Percentiles rank a stretch among this genome's conserved stretches.
Conservation (phyloP, 257 asterid genomes). For the Solanum lignicaule region DNA sequence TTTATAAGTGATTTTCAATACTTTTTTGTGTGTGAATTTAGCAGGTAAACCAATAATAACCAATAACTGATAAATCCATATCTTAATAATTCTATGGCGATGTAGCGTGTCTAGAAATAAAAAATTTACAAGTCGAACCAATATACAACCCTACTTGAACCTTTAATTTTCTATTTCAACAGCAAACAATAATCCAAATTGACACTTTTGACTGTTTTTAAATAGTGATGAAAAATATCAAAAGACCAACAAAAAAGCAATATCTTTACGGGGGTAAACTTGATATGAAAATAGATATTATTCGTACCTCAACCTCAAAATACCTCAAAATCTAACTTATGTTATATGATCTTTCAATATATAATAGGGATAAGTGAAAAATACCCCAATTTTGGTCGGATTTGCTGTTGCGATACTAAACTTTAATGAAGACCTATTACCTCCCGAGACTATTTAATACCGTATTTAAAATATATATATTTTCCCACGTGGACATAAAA, state of each 20-base stretch:
- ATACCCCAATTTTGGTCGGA: too few species aligned
- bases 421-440: too few species aligned
- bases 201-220: background rate
- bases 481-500: too few species aligned
- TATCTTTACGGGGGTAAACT: background rate
- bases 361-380: background rate
- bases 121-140: background rate
- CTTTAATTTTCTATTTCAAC: background rate
- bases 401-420: too few species aligned
- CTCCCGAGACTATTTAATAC: too few species aligned
- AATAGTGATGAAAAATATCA: background rate
- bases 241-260: background rate
- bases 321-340: background rate
- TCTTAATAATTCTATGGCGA: too few species aligned
- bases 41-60: rapidly evolving
- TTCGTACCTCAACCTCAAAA: background rate
- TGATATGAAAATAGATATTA: background rate
- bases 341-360: background rate
- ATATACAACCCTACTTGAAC: background rate
- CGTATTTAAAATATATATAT: too few species aligned
- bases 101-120: too few species aligned
- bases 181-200: background rate
- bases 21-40: background rate
- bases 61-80: background rate
- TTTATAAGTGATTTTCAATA: background rate